Percentiles rank a stretch among this genome's conserved stretches.
phyloP scores from a whole-genome alignment of 768 basidiomycete species.

The Auriscalpium microsporum region DNA sequence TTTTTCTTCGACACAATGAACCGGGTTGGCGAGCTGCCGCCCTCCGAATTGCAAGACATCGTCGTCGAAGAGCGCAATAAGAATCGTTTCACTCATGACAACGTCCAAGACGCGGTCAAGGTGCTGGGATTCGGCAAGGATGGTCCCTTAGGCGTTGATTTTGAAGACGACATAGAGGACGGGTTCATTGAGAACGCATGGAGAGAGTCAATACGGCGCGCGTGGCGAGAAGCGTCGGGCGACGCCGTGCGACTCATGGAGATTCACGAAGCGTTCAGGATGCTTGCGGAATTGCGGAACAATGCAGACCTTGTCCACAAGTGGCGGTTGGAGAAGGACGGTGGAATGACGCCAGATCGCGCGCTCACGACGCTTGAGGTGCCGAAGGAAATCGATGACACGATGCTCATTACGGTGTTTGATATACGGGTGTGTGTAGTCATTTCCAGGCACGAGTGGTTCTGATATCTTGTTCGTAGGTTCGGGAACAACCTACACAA shows the following conservation, averaged over 20 bases:
- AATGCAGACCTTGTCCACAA: constrained; percentile 39
- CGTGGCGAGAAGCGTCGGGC: constrained; percentile 37
- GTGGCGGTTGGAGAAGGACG: constrained; percentile 48
- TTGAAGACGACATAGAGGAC: constrained; percentile 60
- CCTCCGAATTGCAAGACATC: constrained; percentile 46
- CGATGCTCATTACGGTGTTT: constrained; percentile 69
- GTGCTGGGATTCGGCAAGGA: constrained; percentile 63
- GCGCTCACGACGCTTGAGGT: constrained; percentile 70
- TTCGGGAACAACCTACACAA: constrained; percentile 64
- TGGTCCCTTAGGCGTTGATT: constrained; percentile 53
- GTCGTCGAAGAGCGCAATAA: constrained; percentile 53
- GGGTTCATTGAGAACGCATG: constrained; percentile 65
- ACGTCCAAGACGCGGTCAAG: constrained; percentile 38
- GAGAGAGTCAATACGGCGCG: constrained; percentile 48
- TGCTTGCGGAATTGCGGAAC: constrained; percentile 56
- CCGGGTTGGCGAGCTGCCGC: constrained; percentile 36
- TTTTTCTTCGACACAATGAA: constrained; percentile 43
- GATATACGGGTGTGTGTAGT: constrained; percentile 48
- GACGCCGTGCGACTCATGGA: constrained; percentile 41
- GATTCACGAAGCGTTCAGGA: constrained; percentile 60
- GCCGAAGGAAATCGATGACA: constrained; percentile 63
- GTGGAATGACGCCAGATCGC: constrained; percentile 55
- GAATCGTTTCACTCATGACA: constrained; percentile 52
- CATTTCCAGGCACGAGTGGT: constrained; percentile 14
- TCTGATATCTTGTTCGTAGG: constrained; percentile 29